Percentiles rank a stretch among this genome's conserved stretches.
These are phyloP conservation scores for Heliamphora pulchella DNA, from an alignment of 179 eudicot genomes.

Conservation along the genomic window DNA sequence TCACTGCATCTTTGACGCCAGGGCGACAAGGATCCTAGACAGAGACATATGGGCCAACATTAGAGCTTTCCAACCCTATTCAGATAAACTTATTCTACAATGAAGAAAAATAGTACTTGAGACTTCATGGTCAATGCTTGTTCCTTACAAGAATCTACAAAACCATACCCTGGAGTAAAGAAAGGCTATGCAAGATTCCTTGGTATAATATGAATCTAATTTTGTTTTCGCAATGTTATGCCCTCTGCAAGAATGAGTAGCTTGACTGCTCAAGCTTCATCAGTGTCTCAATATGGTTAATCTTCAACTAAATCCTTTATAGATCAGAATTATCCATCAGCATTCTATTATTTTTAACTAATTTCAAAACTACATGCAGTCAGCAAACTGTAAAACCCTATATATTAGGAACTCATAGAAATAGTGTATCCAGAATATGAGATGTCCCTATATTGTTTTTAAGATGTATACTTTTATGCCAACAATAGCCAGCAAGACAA, in stretches of 20 bases:
- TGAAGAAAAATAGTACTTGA: not conserved
- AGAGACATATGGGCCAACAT: constrained; percentile 15
- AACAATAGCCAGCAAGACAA: constrained; percentile 70
- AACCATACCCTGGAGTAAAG: not conserved
- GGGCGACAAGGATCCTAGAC: constrained; percentile 96
- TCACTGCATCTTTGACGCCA: constrained; percentile 84
- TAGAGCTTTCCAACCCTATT: not conserved
- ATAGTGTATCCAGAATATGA: not conserved
- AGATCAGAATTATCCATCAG: not conserved
- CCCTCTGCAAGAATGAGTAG: not conserved
- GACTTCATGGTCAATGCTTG: not conserved
- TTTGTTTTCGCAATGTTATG: not conserved
- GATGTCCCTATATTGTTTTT: not conserved
- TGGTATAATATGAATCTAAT: not conserved
- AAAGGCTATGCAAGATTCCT: not conserved
- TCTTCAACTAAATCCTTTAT: not conserved
- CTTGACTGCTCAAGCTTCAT: not conserved
- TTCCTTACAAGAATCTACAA: not conserved
- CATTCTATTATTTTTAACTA: not conserved
- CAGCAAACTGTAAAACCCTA: not conserved
- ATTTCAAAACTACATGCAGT: not conserved
- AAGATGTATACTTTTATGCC: constrained; percentile 68
- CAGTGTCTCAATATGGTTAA: not conserved
- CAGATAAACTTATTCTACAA: constrained; percentile 4
- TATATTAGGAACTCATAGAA: not conserved